Percentiles rank a stretch among this genome's conserved stretches.
These are phyloP conservation scores for Casaregolazyma lundiana DNA, from an alignment of 1,139 yeast genomes.

Conservation along the genomic window DNA sequence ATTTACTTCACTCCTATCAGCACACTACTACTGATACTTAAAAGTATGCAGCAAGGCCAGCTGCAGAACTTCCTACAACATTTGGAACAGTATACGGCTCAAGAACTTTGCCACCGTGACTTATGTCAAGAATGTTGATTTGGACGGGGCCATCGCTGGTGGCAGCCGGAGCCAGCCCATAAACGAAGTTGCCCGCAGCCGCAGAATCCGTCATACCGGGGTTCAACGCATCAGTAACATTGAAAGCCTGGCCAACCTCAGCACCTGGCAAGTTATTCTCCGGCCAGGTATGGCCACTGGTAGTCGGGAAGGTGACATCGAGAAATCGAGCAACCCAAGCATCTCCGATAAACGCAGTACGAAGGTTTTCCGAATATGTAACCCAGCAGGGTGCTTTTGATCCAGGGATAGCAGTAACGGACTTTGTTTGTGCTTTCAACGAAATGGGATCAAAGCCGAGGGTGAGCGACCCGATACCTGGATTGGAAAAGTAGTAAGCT, in stretches of 20 bases:
- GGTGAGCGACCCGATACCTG: slow-evolving; percentile 6
- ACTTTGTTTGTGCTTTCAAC: slow-evolving; percentile 3
- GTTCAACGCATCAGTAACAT: slow-evolving; percentile 4
- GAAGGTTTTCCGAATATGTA: slow-evolving; percentile 2
- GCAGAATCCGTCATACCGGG: slow-evolving; percentile 4
- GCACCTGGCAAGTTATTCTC: slow-evolving; percentile 4
- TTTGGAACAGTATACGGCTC: background rate
- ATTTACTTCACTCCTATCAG: no score
- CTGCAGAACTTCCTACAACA: slow-evolving; percentile 1
- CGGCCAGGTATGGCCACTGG: slow-evolving; percentile 4
- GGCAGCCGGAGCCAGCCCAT: slow-evolving; percentile 5
- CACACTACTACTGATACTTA: no score
- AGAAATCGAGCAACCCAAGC: slow-evolving; percentile 6
- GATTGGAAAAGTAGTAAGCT: slow-evolving; percentile 5
- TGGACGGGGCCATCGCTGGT: slow-evolving; percentile 7
- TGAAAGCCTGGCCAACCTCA: slow-evolving; percentile 3
- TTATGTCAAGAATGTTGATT: slow-evolving; percentile 6
- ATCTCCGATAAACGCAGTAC: slow-evolving; percentile 11
- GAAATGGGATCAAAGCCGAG: slow-evolving; percentile 8
- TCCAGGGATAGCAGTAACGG: slow-evolving; percentile 5
- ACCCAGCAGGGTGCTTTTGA: slow-evolving; percentile 14
- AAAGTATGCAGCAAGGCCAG: slow-evolving; percentile 2
- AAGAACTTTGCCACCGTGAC: slow-evolving; percentile 4
- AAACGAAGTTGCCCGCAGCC: slow-evolving; percentile 9
- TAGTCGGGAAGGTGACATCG: slow-evolving; percentile 5